phyloP scores from a whole-genome alignment of 2,329 filamentous ascomycete genomes.

The Aspergillus hortae region DNA sequence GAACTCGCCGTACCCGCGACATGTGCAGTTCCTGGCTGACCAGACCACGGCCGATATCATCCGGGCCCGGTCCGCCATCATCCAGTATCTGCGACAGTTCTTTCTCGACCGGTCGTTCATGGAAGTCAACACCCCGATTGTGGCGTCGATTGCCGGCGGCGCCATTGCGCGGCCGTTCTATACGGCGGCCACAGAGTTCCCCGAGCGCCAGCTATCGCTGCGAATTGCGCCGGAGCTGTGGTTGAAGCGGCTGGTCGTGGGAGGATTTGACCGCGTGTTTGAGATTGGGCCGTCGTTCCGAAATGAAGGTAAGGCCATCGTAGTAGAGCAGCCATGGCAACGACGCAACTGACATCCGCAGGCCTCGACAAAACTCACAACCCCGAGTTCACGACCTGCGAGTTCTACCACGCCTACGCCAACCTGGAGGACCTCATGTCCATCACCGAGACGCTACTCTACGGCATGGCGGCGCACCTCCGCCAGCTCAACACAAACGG shows the following conservation, averaged over 20 bases:
- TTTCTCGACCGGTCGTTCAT: constrained; percentile 70
- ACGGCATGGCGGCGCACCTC: constrained; percentile 54
- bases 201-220: constrained; percentile 67
- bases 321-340: neutral
- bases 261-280: constrained; percentile 83
- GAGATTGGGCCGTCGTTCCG: constrained; percentile 91
- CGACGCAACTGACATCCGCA: constrained; percentile 17
- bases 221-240: constrained; percentile 92
- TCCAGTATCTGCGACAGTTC: constrained; percentile 69
- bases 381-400: constrained; percentile 94
- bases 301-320: constrained; percentile 66
- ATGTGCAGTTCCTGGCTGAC: constrained; percentile 83
- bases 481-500: constrained; percentile 39
- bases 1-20: constrained; percentile 70
- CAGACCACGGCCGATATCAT: constrained; percentile 64
- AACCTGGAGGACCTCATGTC: constrained; percentile 70
- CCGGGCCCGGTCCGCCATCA: constrained; percentile 69
- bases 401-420: constrained; percentile 88
- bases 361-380: constrained; percentile 84
- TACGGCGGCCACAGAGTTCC: constrained; percentile 73
- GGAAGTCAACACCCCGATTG: constrained; percentile 87
- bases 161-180: constrained; percentile 83
- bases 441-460: constrained; percentile 70
- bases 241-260: constrained; percentile 87
- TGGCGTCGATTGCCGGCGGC: constrained; percentile 79